A percentile compares a stretch with the other conserved stretches of the same genome.
Conservation (phyloP, 495 filamentous ascomycete species). For the Xylaria telfairii region DNA sequence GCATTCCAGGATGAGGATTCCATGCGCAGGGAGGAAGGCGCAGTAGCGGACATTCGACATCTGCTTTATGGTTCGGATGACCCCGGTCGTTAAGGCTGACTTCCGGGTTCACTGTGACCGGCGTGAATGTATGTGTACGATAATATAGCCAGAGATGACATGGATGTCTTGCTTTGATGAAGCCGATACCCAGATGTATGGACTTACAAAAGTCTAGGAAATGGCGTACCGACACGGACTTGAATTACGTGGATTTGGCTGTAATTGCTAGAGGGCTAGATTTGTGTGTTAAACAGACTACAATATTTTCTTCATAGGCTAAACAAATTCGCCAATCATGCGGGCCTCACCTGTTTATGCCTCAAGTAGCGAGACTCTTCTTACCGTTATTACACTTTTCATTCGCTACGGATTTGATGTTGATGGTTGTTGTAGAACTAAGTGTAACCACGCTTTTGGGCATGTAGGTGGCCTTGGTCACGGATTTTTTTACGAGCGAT, state of each 20-base stretch:
- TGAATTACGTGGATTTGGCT: not conserved
- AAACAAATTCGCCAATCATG: not conserved
- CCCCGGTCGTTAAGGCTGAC: not conserved
- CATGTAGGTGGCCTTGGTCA: not conserved
- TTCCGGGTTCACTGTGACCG: not conserved
- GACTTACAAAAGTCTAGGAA: not conserved
- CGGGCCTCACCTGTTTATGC: not conserved
- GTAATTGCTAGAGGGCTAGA: not conserved
- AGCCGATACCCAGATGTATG: not conserved
- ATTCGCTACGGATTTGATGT: not conserved
- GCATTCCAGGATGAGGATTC: constrained; percentile 70
- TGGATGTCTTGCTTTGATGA: not conserved
- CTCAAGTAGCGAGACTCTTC: not conserved
- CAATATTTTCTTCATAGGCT: not conserved
- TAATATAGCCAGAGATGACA: constrained; percentile 1
- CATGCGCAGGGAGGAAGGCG: constrained; percentile 21
- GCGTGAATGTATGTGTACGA: not conserved
- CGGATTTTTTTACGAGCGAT: not conserved
- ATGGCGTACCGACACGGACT: not conserved
- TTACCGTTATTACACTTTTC: not conserved
- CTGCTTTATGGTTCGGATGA: constrained; percentile 17
- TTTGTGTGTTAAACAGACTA: not conserved
- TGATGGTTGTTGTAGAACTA: not conserved
- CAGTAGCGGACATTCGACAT: constrained; percentile 16
- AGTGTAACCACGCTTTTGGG: not conserved